These are phyloP conservation scores for Psophocarpus tetragonolobus DNA, from an alignment of 306 rosid genomes.

Conservation along the genomic window DNA sequence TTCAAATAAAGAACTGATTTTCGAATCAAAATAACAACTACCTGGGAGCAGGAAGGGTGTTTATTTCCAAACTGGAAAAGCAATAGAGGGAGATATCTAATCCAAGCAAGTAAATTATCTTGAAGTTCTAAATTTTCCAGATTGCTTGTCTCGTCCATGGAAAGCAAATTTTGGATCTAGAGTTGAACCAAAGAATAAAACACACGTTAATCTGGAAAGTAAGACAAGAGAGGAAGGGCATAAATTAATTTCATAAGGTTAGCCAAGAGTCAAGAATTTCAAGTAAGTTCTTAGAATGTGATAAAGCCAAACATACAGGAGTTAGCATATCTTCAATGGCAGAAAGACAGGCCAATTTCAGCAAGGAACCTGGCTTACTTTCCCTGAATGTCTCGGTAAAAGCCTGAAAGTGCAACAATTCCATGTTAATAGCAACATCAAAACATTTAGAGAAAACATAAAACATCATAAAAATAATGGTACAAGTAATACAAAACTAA, in stretches of 20 bases:
- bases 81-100: constrained; percentile 69
- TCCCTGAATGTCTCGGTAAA: constrained; percentile 73
- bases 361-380: constrained; percentile 67
- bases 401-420: constrained; percentile 55
- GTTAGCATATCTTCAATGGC: constrained; percentile 68
- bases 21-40: constrained; percentile 36
- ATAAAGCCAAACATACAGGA: constrained; percentile 61
- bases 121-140: constrained; percentile 55
- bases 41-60: constrained; percentile 62
- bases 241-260: constrained; percentile 12
- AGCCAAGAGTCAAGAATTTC: constrained; percentile 29
- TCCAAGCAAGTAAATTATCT: constrained; percentile 61
- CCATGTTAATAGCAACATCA: constrained; percentile 21
- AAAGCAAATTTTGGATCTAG: constrained; percentile 52
- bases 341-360: constrained; percentile 74
- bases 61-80: constrained; percentile 70
- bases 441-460: constrained; percentile 2
- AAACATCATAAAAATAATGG: neutral
- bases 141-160: constrained; percentile 47
- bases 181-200: constrained; percentile 33
- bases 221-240: neutral
- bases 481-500: neutral
- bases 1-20: constrained; percentile 17
- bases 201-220: neutral
- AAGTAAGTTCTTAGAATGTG: neutral